Conservation (phyloP, 2,329 filamentous ascomycete species). For the Diplocarpon rosae region DNA sequence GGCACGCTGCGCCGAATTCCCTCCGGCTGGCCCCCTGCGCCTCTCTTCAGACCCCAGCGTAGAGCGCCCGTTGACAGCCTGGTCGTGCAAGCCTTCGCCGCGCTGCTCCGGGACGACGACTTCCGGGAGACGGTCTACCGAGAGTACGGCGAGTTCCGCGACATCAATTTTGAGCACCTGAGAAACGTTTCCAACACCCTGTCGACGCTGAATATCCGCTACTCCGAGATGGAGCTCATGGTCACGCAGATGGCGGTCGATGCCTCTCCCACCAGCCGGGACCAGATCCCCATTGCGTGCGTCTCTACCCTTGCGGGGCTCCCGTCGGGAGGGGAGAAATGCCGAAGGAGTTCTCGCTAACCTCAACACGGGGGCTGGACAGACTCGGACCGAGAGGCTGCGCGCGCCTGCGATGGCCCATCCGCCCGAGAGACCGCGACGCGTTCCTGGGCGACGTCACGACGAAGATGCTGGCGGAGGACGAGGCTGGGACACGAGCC, state of each 20-base stretch:
- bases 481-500: no score
- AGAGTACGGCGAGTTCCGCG: conserved; percentile 2
- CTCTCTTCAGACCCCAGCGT: not conserved
- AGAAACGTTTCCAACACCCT: not conserved
- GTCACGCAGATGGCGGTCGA: not conserved
- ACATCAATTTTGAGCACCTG: not conserved
- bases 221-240: not conserved
- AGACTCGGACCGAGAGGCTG: not conserved
- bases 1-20: not conserved
- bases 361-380: not conserved
- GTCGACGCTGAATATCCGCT: not conserved
- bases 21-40: not conserved
- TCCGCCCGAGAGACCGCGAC: not conserved
- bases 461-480: no score
- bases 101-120: not conserved
- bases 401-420: not conserved
- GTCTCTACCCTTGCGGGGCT: no score
- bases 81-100: not conserved
- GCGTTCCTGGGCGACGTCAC: not conserved
- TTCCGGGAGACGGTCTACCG: not conserved
- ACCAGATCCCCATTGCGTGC: no score
- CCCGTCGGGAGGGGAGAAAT: no score
- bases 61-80: not conserved
- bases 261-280: not conserved
- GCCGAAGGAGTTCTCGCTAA: not conserved